Conservation (phyloP, 106 monocot species). For the Posidonia australis region DNA sequence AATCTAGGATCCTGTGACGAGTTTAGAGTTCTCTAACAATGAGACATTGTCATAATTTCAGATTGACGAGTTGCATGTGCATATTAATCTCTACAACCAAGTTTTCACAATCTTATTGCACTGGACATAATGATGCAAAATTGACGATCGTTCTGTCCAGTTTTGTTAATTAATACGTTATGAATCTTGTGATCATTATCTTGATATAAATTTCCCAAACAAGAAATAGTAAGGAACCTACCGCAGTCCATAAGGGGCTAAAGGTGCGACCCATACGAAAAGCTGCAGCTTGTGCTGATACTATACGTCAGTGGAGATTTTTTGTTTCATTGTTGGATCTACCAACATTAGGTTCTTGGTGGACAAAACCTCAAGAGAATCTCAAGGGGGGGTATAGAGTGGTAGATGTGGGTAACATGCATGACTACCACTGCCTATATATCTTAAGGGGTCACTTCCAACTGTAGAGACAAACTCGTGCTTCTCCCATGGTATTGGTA, state of each 20-base stretch:
- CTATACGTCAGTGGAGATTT: neutral
- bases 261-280: neutral
- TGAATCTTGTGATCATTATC: neutral
- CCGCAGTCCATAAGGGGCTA: neutral
- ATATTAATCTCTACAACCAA: too few species aligned
- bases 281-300: neutral
- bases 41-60: too few species aligned
- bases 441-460: slow-evolving; percentile 1
- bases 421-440: neutral
- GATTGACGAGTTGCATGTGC: too few species aligned
- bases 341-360: neutral
- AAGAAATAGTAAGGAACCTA: neutral
- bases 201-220: neutral
- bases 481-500: neutral
- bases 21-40: too few species aligned
- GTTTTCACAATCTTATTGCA: too few species aligned
- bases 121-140: neutral
- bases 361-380: slow-evolving; percentile 1
- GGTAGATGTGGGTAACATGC: slow-evolving; percentile 6
- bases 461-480: slow-evolving; percentile 1
- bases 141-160: neutral
- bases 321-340: neutral
- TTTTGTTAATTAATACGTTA: neutral
- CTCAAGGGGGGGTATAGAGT: neutral
- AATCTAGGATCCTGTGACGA: too few species aligned